Evolutionary conservation across 768 basidiomycete species (phyloP), one percentile per base, ranked within the genome.

Genomic region (Cystofilobasidium macerans): DNA sequence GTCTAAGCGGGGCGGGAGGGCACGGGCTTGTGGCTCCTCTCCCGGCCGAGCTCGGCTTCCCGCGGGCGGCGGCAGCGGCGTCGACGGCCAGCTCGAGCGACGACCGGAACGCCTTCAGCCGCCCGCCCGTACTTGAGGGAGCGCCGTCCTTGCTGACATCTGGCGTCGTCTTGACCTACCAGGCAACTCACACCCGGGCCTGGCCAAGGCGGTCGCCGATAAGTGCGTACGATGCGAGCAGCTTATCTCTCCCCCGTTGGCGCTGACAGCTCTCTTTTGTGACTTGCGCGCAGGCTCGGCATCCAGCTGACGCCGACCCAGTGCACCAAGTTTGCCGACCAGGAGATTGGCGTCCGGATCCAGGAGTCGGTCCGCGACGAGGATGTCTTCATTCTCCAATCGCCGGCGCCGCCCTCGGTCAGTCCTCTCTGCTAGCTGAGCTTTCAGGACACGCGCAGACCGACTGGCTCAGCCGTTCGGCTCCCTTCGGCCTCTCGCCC

Each of bases 161-260:
- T 26, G 14, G 24, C 64, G 32, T 45, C 30, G 47, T 28, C 12
- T 26, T 61, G 51, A 9, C 11, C 22, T 40, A 8, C 22, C 78
- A 95, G 93, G 94, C 76, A 94, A 93, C 79, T 92, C 89, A 77
- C 95, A 99, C 80, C 90, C 91, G 73, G 89, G 93, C 83, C 87
- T 99, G 81, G 94, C 94, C 77, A 83, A 87, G 74, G 82, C 85
- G 69, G 91, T 99, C 78, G 88, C 90, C 74, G 90, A 95, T 83
- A 86, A 90, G 94, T 95, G 82, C 86, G 57, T 35, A 1, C 79
- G 77, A 20, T 48, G 24, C 16, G 11, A 22, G 20, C 20, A 22
- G 47, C 16, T 16, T 40, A 48, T 9, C 16, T 48, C 20, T 32
- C 30, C 4, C n/a, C 2, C 28, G 6, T 14, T 54, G 11, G 28